Conservation (phyloP, 2,329 filamentous ascomycete species). For the Stemphylium lycopersici region DNA sequence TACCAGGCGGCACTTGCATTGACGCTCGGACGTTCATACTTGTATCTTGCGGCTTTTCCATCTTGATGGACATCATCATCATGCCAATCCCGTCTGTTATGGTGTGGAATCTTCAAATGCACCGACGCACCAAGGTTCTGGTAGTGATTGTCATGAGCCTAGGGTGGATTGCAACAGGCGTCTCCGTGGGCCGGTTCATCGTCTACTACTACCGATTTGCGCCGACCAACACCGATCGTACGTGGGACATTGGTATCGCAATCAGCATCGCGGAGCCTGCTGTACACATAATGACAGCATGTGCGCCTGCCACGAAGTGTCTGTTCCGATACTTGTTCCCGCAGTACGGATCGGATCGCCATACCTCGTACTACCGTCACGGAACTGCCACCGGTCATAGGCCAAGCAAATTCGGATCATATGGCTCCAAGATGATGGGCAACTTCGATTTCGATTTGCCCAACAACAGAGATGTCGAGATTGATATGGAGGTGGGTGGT, state of each 20-base stretch:
- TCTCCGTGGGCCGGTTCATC: slow-evolving; percentile 47
- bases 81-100: slow-evolving; percentile 52
- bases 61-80: slow-evolving; percentile 49
- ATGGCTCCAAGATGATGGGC: slow-evolving; percentile 4
- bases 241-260: slow-evolving; percentile 46
- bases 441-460: slow-evolving; percentile 22
- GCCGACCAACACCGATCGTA: slow-evolving; percentile 40
- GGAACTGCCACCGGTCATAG: background rate
- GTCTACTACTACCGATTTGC: slow-evolving; percentile 50
- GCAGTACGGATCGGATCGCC: slow-evolving; percentile 34
- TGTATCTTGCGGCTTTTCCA: slow-evolving; percentile 41
- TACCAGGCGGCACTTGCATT: slow-evolving; percentile 43
- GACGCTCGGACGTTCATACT: slow-evolving; percentile 44
- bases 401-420: slow-evolving; percentile 15
- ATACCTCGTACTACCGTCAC: slow-evolving; percentile 22
- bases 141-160: slow-evolving; percentile 44
- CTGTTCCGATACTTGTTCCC: slow-evolving; percentile 48
- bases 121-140: slow-evolving; percentile 42
- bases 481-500: slow-evolving; percentile 15
- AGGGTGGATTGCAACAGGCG: slow-evolving; percentile 45
- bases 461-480: slow-evolving; percentile 7
- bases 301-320: slow-evolving; percentile 60
- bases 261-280: slow-evolving; percentile 50
- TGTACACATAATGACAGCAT: slow-evolving; percentile 60
- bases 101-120: slow-evolving; percentile 54